Base-by-base conservation (phyloP, 106 monocot genomes). In the Dendrobium chrysotoxum region DNA sequence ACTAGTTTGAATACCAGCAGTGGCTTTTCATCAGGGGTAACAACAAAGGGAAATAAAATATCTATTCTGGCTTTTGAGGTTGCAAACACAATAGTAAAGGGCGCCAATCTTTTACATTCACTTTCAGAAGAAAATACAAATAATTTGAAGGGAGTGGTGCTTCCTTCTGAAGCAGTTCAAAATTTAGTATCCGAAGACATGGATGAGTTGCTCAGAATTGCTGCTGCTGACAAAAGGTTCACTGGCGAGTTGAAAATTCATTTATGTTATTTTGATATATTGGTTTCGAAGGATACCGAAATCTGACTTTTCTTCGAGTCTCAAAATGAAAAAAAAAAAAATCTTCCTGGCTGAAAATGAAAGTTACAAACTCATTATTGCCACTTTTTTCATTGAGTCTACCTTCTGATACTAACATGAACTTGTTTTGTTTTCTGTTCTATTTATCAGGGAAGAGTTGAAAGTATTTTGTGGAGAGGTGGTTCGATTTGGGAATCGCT, bases 31-130 rank as follows among this genome's bases (percentile, higher is more conserved):
- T 88, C 90, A 30, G 85, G 88, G 44, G 86, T 78, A 26, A 78
- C 81, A 38, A 83, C 79, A 7, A 90, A 92, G 80, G 92, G 90
- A 71, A 84, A 80, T 68, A 87, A 84, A 83, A 84, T 95, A 70
- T 80, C 83, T 21, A 92, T 95, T 76, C 79, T 95, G 47, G 90
- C 95, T 77, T 95, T 95, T 83, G 95, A 95, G 83, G 90, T 95
- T 61, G 94, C 94, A 16, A 95, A 95, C 72, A 92, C 94, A 17
- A 86, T 92, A 65, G 85, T 95, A 18, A 90, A 90, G 80, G 92
- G 90, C 30, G 85, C 88, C 40, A 95, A 88, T 83, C 82, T 95
- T 35, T 87, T 95, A 84, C 88, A 90, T 26, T 90, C 92, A 45
- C 92, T 95, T 55, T 95, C 92, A 10, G 83, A 85, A 80, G 92